Evolutionary conservation across 257 asterid genomes (phyloP), one percentile per base, ranked within the genome.

Genomic region (Avicennia marina): DNA sequence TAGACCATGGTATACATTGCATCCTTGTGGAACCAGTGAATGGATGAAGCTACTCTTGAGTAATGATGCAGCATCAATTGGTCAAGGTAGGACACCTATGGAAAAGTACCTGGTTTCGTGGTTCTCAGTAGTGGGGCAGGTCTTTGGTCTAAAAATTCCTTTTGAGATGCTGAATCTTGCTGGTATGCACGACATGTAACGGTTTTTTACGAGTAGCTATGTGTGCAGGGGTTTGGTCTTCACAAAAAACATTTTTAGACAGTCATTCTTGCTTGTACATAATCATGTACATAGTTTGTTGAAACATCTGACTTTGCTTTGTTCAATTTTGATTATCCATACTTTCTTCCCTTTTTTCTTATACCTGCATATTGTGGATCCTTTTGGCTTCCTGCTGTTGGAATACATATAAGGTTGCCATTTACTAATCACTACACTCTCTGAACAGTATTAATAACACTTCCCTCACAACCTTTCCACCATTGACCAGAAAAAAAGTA

Each of bases 1-100:
- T 21, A 80, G 90, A 18, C 95, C 98, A 17, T 87, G 96, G 95
- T 79, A 67, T 60, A 85, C 75, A 10, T 72, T 90, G 68, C 95
- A 91, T 73, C 96, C 98, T 27, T 91, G 96, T 62, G 96, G 93
- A 44, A 87, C 94, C 1, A 72, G 90, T 40, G 98, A 83, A 43
- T 85, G 95, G 94, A 87, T 87, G 96, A 85, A 75, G 90, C 79
- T 85, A 38, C 87, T 85, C 47, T 65, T 66, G 53, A 64, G 53
- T 31, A 58, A 65, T 54, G 86, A 81, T 43, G 54, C 53, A 24
- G 6, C 13, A 7, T 75, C 58, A 29, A 50, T 34, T 51, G 59
- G 48, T 62, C 68, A 60, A 43, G 60, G 44, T 32, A 62, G 68
- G 31, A 66, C 29, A 52, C 70, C 62, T 9, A 22, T 68, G 11